These are phyloP conservation scores for Conringia planisiliqua DNA, from an alignment of 345 rosid genomes.

Conservation along the genomic window DNA sequence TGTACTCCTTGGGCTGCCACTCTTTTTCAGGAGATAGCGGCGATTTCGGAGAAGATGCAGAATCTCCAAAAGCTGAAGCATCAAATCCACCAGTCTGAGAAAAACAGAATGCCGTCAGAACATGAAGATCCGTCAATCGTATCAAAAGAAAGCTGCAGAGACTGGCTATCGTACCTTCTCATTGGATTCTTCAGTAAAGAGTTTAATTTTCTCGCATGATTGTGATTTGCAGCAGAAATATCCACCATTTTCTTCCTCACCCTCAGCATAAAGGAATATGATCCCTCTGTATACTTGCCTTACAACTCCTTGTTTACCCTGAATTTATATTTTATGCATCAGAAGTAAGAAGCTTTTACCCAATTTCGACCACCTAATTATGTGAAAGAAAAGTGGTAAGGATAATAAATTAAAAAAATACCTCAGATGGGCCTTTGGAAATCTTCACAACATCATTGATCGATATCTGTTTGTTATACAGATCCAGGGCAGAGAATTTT, in stretches of 20 bases:
- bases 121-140: not conserved
- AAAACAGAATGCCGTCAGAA: slow-evolving; percentile 20
- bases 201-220: slow-evolving; percentile 72
- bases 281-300: slow-evolving; percentile 85
- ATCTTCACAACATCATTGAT: slow-evolving; percentile 69
- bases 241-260: slow-evolving; percentile 79
- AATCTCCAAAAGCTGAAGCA: slow-evolving; percentile 53
- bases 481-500: slow-evolving; percentile 77
- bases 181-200: slow-evolving; percentile 30
- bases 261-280: slow-evolving; percentile 62
- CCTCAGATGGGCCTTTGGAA: slow-evolving; percentile 83
- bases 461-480: slow-evolving; percentile 54
- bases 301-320: slow-evolving; percentile 87
- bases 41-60: slow-evolving; percentile 76
- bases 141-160: not conserved
- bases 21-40: slow-evolving; percentile 62
- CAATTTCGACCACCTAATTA: not conserved
- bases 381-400: not conserved
- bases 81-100: slow-evolving; percentile 58
- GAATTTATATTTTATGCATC: slow-evolving; percentile 28
- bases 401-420: slow-evolving; percentile 1
- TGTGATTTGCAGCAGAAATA: slow-evolving; percentile 76
- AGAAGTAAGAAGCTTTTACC: not conserved
- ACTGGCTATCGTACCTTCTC: slow-evolving; percentile 55
- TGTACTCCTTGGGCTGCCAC: slow-evolving; percentile 36